Evolutionary conservation across 169 alveolate species (phyloP), one percentile per base, ranked within the genome.

Genomic region (Cryptosporidium xiaoi): DNA sequence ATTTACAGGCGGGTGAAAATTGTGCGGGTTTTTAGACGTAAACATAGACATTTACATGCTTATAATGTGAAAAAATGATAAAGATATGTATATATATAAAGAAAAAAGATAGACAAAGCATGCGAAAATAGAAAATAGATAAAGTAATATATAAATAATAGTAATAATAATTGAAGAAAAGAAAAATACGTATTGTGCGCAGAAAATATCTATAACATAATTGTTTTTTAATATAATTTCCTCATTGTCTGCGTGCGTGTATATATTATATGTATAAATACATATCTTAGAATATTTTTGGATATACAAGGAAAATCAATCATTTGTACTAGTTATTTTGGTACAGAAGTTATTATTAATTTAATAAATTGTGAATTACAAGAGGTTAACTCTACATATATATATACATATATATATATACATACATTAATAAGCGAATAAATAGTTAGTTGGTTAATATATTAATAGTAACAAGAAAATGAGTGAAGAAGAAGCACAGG

Each of bases 401-500:
- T 24, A 24, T 24, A 40, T 24, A 24, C 0, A 24, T 24, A 24
- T 24, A 24, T 24, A 24, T 24, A 24, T 24, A 24, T 24, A 8
- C 1, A 40, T 40, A 40, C 10, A 40, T 40, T 6, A 40, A 40
- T 40, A 40, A 40, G 48, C 10, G 10, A 40, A 40, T 40, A 40
- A 40, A 40, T 40, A 40, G 48, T 40, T 40, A 40, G 48, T 40
- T 40, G 48, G 48, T 40, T 40, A 40, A 8, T 40, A 40, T 40
- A 40, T 40, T 40, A 3, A 40, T 40, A 40, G 48, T 40, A 40
- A 8, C 48, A 82, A 90, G 66, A 71, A 51, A 82, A 94, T 94
- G 97, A 94, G 96, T 66, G 97, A 92, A 91, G 97, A 95, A 69
- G 98, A 96, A 87, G 91, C 94, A 64, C 95, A 95, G 77, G 99